These are phyloP conservation scores for Moesziomyces globuligerus DNA, from an alignment of 1,284 basidiomycete species.

Conservation along the genomic window DNA sequence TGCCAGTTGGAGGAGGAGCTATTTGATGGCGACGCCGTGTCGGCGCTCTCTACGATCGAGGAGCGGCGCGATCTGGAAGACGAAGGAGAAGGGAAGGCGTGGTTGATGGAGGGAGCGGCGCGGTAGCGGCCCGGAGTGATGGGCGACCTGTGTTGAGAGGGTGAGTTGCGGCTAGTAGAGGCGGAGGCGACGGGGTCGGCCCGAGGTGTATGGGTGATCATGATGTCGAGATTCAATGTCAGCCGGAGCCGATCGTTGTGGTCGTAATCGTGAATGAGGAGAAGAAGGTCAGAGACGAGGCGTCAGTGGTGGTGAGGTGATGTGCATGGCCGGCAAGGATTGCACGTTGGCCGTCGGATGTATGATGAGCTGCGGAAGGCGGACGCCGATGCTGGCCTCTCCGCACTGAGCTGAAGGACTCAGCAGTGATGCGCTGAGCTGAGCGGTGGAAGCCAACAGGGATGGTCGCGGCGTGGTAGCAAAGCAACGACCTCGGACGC, in stretches of 20 bases:
- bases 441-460: too few species aligned
- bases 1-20: slow-evolving; percentile 46
- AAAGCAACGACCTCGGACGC: too few species aligned
- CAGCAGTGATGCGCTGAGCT: too few species aligned
- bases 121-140: slow-evolving; percentile 32
- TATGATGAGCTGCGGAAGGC: too few species aligned
- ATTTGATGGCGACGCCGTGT: slow-evolving; percentile 11
- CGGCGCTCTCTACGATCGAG: slow-evolving; percentile 11
- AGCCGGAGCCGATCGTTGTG: background rate
- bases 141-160: slow-evolving; percentile 11
- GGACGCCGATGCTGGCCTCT: too few species aligned
- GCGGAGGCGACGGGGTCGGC: slow-evolving; percentile 15
- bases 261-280: background rate
- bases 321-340: too few species aligned
- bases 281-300: background rate
- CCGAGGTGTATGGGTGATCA: slow-evolving; percentile 32
- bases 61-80: slow-evolving; percentile 16
- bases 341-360: too few species aligned
- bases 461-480: too few species aligned
- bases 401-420: too few species aligned
- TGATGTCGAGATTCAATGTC: background rate
- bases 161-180: slow-evolving; percentile 7
- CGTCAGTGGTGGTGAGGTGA: too few species aligned
- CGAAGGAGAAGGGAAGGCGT: slow-evolving; percentile 15
- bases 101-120: slow-evolving; percentile 10